Base-by-base conservation (phyloP, 2,329 filamentous ascomycete species). In the Ceratocystis ficicola region DNA sequence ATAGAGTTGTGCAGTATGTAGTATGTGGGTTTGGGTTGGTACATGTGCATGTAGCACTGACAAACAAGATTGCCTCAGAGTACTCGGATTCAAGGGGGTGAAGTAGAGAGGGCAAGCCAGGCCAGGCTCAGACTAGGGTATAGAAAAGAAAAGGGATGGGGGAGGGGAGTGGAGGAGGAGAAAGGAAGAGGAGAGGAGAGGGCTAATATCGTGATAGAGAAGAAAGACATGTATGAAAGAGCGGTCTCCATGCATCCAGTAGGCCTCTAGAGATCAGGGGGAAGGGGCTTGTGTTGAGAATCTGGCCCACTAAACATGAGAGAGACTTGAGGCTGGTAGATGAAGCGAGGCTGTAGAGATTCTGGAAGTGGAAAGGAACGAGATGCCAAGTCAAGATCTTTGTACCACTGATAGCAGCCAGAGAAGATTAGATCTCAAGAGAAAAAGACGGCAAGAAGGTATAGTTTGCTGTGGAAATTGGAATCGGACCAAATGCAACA, bases 11-110 rank as follows among this genome's bases (percentile, higher is more conserved):
- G 36, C 12, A 41, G 36, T 41, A 15, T 15, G 36, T 41, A 48
- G n/a, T 12, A 41, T 41, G 36, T 41, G 36, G 8, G 20, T 44
- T 20, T 61, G 8, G 17, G 20, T 41, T 10, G 20, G n/a, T 62
- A 44, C 41, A 12, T 62, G 32, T 59, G 55, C n/a, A 59, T 52
- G 48, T 52, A 52, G 48, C 48, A 25, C 48, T 52, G 48, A 28
- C 48, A 25, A 41, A 52, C 48, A 28, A 52, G 48, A 52, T 52
- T 25, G 48, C 48, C 25, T 52, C 20, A 52, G 15, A 28, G 48
- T 52, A 52, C 48, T 52, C 10, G 25, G 48, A 52, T 22, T 25
- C 20, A 15, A 52, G 48, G 48, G 48, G 48, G 48, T 28, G 48
- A 20, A 20, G 48, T 22, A 25, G 48, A 50, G 10, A 50, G 48